Base-by-base conservation (phyloP, 1,284 basidiomycete species). In the Omphalotus olearius region DNA sequence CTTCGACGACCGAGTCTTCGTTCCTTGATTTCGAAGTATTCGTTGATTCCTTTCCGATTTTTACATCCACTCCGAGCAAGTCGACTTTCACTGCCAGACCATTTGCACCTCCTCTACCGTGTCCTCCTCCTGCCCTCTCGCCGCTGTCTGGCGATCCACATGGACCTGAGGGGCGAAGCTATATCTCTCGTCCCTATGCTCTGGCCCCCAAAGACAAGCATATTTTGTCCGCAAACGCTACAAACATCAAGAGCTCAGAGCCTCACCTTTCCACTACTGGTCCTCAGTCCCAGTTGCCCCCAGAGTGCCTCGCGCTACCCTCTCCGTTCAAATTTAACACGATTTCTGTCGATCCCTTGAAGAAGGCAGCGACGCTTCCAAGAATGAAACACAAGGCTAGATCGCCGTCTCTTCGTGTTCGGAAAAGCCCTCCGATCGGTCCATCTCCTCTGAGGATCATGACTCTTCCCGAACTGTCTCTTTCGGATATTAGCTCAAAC, bases 361-460 rank as follows among this genome's bases (percentile, higher is more conserved):
- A 44, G 20, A 39, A 20, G 10, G 26, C 49, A 46, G 37, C 48
- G 20, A 52, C 47, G 4, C 41, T 46, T 28, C 57, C 49, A 4
- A 50, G 47, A 46, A 47, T 50, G 33, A 56, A 60, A 45, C 50
- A 45, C 36, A 47, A 36, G 5, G 37, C 45, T 51, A 54, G 57
- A 36, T 53, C 49, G 14, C 48, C 56, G 41, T 61, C 60, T 35
- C 26, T 64, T 17, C 61, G 69, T 23, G 52, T 54, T 43, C 64
- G 62, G 20, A 66, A 63, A 41, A 74, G 69, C 55, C 71, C 71
- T 17, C 58, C 65, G 4, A 51, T 70, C 20, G 71, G 70, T 1
- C 74, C 72, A 18, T 76, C 75, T 16, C 74, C 74, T 30, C 58
- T 78, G 26, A 67, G 74, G 38, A 64, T 63, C 39, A 70, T 73